A percentile compares a stretch with the other conserved stretches of the same genome.
Conservation (phyloP, 192 early-diverging fungal genomes). For the Phlyctochytrium arcticum region DNA sequence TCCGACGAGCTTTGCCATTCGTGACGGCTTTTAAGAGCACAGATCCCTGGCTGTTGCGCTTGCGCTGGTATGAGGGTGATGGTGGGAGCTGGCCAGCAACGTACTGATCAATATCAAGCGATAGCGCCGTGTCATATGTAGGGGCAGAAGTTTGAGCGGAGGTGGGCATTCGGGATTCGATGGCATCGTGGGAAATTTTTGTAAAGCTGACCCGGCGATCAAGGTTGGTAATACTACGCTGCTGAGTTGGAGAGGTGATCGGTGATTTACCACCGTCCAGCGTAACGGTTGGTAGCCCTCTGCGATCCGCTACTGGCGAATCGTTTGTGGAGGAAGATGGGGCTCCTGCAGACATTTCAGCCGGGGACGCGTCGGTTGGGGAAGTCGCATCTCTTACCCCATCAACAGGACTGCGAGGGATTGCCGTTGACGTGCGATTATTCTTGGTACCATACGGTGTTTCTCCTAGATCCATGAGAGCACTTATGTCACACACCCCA, state of each 20-base stretch:
- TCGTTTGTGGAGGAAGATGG: background rate
- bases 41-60: background rate
- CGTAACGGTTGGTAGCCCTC: no score
- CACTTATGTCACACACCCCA: background rate
- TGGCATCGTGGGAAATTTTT: background rate
- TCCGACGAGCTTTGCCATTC: background rate
- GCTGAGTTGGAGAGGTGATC: background rate
- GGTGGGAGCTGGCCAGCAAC: conserved; percentile 8
- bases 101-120: conserved; percentile 15
- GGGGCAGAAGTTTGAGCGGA: background rate
- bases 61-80: no score
- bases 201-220: conserved; percentile 1
- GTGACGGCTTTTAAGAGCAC: background rate
- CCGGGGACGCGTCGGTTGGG: background rate
- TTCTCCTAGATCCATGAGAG: background rate
- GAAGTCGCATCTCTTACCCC: background rate
- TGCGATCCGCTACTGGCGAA: background rate
- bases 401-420: no score
- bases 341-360: background rate
- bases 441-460: no score
- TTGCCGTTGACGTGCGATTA: no score
- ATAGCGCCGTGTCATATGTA: background rate
- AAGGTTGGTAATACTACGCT: background rate
- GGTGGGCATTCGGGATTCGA: background rate
- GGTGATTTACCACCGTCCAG: background rate